These are phyloP conservation scores for Tillandsia leiboldiana DNA, from an alignment of 176 grass and related monocot genomes.

Conservation along the genomic window DNA sequence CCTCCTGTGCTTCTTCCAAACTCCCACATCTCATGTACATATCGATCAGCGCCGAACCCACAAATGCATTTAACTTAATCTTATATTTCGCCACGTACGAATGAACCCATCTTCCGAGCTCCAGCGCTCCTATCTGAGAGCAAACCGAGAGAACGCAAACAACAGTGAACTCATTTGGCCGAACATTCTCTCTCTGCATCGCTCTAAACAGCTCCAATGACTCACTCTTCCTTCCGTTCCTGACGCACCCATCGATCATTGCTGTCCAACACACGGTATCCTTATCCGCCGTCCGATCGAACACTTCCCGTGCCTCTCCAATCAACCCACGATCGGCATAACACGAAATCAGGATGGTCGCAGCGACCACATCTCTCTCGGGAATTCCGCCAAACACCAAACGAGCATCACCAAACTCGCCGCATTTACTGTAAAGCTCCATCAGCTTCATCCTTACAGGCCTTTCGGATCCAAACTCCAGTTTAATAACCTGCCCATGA, in stretches of 20 bases:
- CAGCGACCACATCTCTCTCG: slow-evolving; percentile 23
- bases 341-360: slow-evolving; percentile 15
- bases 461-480: slow-evolving; percentile 3
- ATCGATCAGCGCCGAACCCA: slow-evolving; percentile 16
- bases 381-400: slow-evolving; percentile 22
- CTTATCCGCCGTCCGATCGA: slow-evolving; percentile 1
- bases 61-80: slow-evolving; percentile 7
- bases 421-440: slow-evolving; percentile 17
- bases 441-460: slow-evolving; percentile 22
- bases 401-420: slow-evolving; percentile 6
- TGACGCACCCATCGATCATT: slow-evolving; percentile 14
- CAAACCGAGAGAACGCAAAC: slow-evolving; percentile 19
- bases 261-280: slow-evolving; percentile 24
- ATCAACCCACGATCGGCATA: slow-evolving; percentile 22
- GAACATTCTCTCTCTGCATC: slow-evolving; percentile 12
- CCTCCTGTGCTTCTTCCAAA: slow-evolving; percentile 14
- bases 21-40: slow-evolving; percentile 20
- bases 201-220: slow-evolving; percentile 18
- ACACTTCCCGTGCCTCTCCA: slow-evolving; percentile 2
- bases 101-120: slow-evolving; percentile 25
- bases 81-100: slow-evolving; percentile 5
- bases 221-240: slow-evolving; percentile 12
- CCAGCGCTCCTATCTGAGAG: slow-evolving; percentile 19
- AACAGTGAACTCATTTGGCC: slow-evolving; percentile 17
- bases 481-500: slow-evolving; percentile 19